A percentile compares a stretch with the other conserved stretches of the same genome.
These are phyloP conservation scores for Mycena polygramma DNA, from an alignment of 768 basidiomycete species.

Conservation along the genomic window DNA sequence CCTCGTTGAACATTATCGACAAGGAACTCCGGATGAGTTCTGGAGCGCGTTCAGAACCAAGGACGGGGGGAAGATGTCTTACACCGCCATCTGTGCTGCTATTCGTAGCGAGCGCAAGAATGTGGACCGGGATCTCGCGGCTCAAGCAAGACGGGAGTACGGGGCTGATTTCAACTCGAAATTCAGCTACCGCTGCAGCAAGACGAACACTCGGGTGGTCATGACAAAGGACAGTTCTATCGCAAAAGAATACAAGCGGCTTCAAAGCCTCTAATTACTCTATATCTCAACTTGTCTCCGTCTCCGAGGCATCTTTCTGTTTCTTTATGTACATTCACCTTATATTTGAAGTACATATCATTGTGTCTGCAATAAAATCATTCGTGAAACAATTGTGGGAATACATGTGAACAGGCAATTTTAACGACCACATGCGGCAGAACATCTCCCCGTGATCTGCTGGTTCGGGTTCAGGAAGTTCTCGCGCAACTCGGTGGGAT, in stretches of 20 bases:
- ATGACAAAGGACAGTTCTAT: conserved; percentile 34
- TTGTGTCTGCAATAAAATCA: too few relatives aligned
- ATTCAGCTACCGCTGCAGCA: conserved; percentile 39
- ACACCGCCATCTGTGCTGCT: conserved; percentile 31
- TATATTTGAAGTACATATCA: too few relatives aligned
- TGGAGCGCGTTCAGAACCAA: conserved; percentile 35
- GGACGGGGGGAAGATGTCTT: conserved; percentile 31
- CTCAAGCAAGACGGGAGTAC: conserved; percentile 32
- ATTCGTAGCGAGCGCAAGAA: conserved; percentile 25
- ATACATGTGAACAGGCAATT: background rate
- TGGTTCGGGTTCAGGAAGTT: conserved; percentile 53
- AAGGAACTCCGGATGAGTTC: conserved; percentile 33
- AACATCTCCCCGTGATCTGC: conserved; percentile 41
- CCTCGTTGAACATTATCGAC: conserved; percentile 32
- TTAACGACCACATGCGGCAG: conserved; percentile 38
- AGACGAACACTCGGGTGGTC: conserved; percentile 4
- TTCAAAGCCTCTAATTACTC: conserved; percentile 20
- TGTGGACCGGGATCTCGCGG: conserved; percentile 27
- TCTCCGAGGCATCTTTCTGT: too few relatives aligned
- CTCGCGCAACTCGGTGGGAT: conserved; percentile 44
- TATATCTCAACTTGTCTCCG: background rate
- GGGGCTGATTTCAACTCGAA: conserved; percentile 24
- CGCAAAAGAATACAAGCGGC: conserved; percentile 24
- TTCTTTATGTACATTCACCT: too few relatives aligned
- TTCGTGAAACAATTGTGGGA: too few relatives aligned